Evolutionary conservation across 1,139 yeast genomes (phyloP), one percentile per base, ranked within the genome.

Genomic region (Hyphopichia khmerensis): DNA sequence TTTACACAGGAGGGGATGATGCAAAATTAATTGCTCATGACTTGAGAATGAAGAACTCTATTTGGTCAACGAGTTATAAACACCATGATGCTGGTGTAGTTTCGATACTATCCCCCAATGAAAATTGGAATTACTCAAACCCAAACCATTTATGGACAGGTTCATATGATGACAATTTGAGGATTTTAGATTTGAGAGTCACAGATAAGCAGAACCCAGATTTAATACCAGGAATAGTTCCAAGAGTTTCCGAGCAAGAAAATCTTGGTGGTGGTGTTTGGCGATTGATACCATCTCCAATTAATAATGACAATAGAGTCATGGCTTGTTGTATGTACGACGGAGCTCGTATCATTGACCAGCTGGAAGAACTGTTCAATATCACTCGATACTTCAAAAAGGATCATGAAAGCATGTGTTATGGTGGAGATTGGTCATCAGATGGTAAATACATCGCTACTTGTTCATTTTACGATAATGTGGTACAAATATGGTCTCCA

Each of bases 1-100:
- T 89, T 0, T 86, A 82, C 54, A 82, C 96, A 1, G 99, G 98
- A 2, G 98, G 98, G 13, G 99, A 93, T 60, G 98, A 93, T 62
- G 77, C 86, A 6, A 69, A 73, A 21, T 64, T 93, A 11, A 79
- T 83, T 18, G 93, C 95, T 1, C 91, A 85, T 57, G 98, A 90
- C 59, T 44, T 77, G 11, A 67, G 96, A 38, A 63, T 75, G 0
- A 50, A 55, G 2, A 59, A 53, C 17, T 49, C 60, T 4, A 67
- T 87, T 1, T 89, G 91, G 77, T 41, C 59, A 67, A 69, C 79
- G 14, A 74, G 81, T 13, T 63, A 62, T 33, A 72, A 87, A 42
- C 74, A 68, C 43, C 97, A 90, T 58, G 84, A 80, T 26, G 96
- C 96, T 0, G 98, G 98, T 0, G 88, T 91, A 2, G 95, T 90